These are phyloP conservation scores for Alternaria arbusti DNA, from an alignment of 2,329 filamentous ascomycete species.

Conservation along the genomic window DNA sequence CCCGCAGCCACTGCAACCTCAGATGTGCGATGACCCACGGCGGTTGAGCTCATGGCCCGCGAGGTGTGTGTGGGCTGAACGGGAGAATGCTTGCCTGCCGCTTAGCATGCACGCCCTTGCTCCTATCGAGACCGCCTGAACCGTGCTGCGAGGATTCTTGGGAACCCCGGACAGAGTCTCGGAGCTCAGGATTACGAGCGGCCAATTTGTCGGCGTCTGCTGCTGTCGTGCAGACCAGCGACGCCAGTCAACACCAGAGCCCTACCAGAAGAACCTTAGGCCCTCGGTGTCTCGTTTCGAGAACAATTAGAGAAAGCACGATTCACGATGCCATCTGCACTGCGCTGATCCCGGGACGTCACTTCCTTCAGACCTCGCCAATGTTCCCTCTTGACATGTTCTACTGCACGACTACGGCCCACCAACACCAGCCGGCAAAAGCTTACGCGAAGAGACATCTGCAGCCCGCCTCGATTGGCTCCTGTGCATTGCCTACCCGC, in stretches of 20 bases:
- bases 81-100: conserved; percentile 24
- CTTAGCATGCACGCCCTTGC: conserved; percentile 25
- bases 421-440: conserved; percentile 16
- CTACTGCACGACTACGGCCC: conserved; percentile 14
- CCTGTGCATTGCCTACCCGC: background rate
- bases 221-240: background rate
- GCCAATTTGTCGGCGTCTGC: background rate
- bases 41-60: conserved; percentile 5
- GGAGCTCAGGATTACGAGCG: background rate
- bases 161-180: conserved; percentile 2
- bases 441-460: conserved; percentile 12
- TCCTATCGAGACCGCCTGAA: conserved; percentile 25
- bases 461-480: conserved; percentile 16
- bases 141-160: conserved; percentile 23
- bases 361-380: conserved; percentile 8
- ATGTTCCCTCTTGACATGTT: conserved; percentile 18
- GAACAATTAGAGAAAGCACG: background rate
- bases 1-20: background rate
- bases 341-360: conserved; percentile 22
- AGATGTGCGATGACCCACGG: background rate
- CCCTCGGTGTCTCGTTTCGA: background rate
- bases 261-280: background rate
- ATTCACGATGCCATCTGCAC: background rate
- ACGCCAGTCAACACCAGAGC: background rate
- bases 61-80: conserved; percentile 7